Conservation (phyloP, 192 early-diverging fungal species). For the Geranomyces michiganensis region DNA sequence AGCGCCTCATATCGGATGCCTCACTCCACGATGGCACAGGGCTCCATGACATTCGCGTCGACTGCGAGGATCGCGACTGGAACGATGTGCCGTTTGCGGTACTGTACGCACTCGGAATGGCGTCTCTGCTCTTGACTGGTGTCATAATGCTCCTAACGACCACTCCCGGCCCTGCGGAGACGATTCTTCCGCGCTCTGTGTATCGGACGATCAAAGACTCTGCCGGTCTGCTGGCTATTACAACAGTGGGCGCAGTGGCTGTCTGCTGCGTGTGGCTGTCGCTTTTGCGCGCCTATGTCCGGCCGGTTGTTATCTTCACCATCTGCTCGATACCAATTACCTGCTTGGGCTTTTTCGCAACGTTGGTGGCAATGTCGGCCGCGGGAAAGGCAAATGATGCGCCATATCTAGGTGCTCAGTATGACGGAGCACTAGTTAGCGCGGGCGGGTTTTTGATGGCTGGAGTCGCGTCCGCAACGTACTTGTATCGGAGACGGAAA, state of each 20-base stretch:
- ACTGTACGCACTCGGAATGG: slow-evolving; percentile 3
- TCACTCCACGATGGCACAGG: neutral
- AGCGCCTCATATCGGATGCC: neutral
- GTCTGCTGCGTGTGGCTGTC: slow-evolving; percentile 18
- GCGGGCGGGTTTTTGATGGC: slow-evolving; percentile 30
- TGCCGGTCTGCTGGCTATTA: slow-evolving; percentile 2
- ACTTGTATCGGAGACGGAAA: slow-evolving; percentile 27
- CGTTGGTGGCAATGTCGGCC: slow-evolving; percentile 34
- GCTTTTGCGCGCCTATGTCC: slow-evolving; percentile 17
- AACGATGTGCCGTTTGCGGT: slow-evolving; percentile 24
- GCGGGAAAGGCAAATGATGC: slow-evolving; percentile 43
- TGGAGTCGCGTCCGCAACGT: slow-evolving; percentile 32
- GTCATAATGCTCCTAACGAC: slow-evolving; percentile 3
- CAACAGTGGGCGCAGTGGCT: slow-evolving; percentile 9
- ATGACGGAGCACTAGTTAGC: slow-evolving; percentile 40
- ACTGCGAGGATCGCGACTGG: slow-evolving; percentile 2
- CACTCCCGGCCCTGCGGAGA: neutral
- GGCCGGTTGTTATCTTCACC: slow-evolving; percentile 39
- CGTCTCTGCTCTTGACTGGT: slow-evolving; percentile 10
- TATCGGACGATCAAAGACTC: slow-evolving; percentile 20
- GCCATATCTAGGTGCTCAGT: slow-evolving; percentile 40
- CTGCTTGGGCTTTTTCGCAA: slow-evolving; percentile 32
- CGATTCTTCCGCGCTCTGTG: slow-evolving; percentile 8
- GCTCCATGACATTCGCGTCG: neutral
- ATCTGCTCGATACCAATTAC: slow-evolving; percentile 39